Conservation (phyloP, 2,329 filamentous ascomycete genomes). For the Colletotrichum lindemuthianum region DNA sequence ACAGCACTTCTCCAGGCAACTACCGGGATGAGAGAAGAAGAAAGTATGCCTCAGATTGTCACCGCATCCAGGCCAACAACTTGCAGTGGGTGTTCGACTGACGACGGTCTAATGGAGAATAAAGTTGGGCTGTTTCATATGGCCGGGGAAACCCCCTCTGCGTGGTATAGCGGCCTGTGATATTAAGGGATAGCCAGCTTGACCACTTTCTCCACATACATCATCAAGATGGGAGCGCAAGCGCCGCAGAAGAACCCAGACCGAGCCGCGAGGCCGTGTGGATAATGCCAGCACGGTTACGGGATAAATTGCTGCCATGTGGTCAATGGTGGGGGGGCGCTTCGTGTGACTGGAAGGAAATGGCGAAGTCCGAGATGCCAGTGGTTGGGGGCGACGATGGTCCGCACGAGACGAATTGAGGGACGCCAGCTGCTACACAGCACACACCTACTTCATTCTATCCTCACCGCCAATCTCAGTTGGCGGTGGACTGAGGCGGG, state of each 20-base stretch:
- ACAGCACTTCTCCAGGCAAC: not conserved
- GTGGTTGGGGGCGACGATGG: no score
- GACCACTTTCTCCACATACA: conserved; percentile 20
- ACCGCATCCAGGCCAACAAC: not conserved
- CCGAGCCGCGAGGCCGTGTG: conserved; percentile 8
- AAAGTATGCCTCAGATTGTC: not conserved
- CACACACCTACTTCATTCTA: no score
- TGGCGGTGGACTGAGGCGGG: not conserved
- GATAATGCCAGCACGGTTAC: conserved; percentile 15
- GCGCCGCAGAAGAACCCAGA: not conserved
- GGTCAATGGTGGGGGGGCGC: not conserved
- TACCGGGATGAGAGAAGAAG: conserved; percentile 1
- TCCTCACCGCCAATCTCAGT: no score
- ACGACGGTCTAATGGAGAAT: conserved; percentile 14
- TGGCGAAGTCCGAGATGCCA: no score
- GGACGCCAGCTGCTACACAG: no score
- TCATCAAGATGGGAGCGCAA: conserved; percentile 20
- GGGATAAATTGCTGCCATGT: conserved; percentile 5
- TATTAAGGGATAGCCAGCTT: conserved; percentile 26
- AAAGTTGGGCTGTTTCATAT: conserved; percentile 28
- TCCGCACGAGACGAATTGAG: no score
- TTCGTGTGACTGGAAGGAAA: not conserved
- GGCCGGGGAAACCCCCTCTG: conserved; percentile 25
- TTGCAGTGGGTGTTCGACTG: conserved; percentile 3
- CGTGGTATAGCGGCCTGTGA: conserved; percentile 27